Base-by-base conservation (phyloP, 352 stramenopile genomes). In the Globisporangium acanthophoron region DNA sequence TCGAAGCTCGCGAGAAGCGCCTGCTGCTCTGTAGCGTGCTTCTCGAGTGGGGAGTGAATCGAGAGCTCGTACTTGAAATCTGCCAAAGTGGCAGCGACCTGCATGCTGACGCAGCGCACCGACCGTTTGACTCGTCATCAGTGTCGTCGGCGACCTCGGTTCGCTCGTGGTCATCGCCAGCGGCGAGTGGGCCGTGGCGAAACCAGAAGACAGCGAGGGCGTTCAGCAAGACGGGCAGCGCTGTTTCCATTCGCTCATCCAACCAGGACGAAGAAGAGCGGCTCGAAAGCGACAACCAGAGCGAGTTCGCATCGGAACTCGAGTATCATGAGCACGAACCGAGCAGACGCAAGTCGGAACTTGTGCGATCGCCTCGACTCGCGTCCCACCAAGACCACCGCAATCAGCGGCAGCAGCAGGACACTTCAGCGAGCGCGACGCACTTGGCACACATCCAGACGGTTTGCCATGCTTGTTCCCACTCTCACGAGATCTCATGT, bases 31-130 rank as follows among this genome's bases (percentile, higher is more conserved):
- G 75, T 35, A 71, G 69, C 13, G 41, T 82, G 41, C 54, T 88
- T 16, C 65, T 88, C 9, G 72, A 88, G 21, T 88, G 78, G 78
- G 61, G 65, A 3, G 65, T 82, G 35, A 66, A 71, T 21, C 71
- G 76, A 43, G 69, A 80, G 18, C 53, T 72, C n/a, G 64, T 88
- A 4, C 61, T 87, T 27, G 70, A 80, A 45, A 73, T 83, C n/a
- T 87, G 77, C 20, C 67, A 76, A 20, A 64, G 58, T 45, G 45
- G 44, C 15, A 41, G 57, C n/a, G 53, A 50, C 8, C 39, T 29
- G 66, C 16, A 59, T 52, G 39, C 53, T 57, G 13, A 49, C 24
- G 12, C 6, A 46, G 41, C 58, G 37, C 37, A 52, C 56, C 47
- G 20, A 12, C 31, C 46, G n/a, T 35, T 49, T 3, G 39, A 11